phyloP scores from a whole-genome alignment of 768 basidiomycete genomes.

The Podaxis mareebaensis region DNA sequence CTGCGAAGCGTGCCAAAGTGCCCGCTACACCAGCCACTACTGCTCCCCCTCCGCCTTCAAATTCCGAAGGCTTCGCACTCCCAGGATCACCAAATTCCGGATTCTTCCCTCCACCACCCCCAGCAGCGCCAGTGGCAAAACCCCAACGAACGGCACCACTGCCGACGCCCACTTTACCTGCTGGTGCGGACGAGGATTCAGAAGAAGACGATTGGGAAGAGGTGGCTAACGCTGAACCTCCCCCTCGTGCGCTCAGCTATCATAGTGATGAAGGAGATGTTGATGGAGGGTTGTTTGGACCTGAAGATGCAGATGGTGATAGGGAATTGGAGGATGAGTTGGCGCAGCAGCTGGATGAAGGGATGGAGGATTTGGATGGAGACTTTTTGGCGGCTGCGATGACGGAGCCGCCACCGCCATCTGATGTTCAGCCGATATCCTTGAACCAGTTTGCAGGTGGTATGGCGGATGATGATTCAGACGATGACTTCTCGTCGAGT shows the following conservation, averaged over 20 bases:
- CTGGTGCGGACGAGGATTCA: slow-evolving; percentile 15
- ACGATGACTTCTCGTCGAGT: slow-evolving; percentile 19
- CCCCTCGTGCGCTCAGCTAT: slow-evolving; percentile 9
- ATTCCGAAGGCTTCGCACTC: slow-evolving; percentile 13
- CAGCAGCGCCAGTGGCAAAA: neutral
- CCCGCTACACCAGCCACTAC: neutral
- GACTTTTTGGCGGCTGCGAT: slow-evolving; percentile 16
- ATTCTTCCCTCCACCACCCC: slow-evolving; percentile 12
- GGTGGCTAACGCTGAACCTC: slow-evolving; percentile 10
- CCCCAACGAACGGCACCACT: neutral
- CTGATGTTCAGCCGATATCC: slow-evolving; percentile 17
- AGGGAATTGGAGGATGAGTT: slow-evolving; percentile 17
- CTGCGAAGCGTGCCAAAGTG: slow-evolving; percentile 12
- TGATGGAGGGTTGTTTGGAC: neutral
- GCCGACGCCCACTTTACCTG: neutral
- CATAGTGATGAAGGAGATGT: slow-evolving; percentile 13
- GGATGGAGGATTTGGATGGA: slow-evolving; percentile 10
- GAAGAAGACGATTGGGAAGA: slow-evolving; percentile 22
- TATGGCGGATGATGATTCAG: slow-evolving; percentile 4
- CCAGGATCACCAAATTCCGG: slow-evolving; percentile 15
- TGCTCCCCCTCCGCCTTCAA: slow-evolving; percentile 1
- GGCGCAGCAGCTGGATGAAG: slow-evolving; percentile 14
- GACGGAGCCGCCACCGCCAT: neutral
- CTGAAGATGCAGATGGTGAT: slow-evolving; percentile 1
- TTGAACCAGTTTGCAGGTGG: slow-evolving; percentile 17